Evolutionary conservation across 768 basidiomycete genomes (phyloP).

Genomic region (Suillus spraguei): DNA sequence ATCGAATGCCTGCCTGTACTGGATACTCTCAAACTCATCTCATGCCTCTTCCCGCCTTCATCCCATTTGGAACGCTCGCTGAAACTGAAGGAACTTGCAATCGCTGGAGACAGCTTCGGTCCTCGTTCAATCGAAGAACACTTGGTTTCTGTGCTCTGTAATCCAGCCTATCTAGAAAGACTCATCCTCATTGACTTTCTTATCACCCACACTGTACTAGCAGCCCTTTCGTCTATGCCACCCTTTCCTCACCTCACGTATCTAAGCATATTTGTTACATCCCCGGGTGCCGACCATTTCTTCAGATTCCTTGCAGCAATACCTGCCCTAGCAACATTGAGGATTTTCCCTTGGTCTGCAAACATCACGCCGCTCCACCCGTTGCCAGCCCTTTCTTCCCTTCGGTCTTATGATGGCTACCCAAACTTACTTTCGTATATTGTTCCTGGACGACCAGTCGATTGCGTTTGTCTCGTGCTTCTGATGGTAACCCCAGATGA

Average conservation of each 20-base stretch:
- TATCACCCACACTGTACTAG: background rate
- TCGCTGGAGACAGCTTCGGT: background rate
- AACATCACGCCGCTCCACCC: background rate
- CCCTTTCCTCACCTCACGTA: constrained; percentile 1
- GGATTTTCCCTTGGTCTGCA: constrained; percentile 2
- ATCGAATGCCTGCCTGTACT: background rate
- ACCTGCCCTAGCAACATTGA: background rate
- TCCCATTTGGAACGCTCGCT: background rate
- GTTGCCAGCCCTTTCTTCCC: constrained; percentile 6
- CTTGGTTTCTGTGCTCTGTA: constrained; percentile 1
- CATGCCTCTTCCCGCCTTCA: background rate
- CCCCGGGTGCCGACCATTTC: background rate
- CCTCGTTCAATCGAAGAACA: background rate
- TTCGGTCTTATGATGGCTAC: constrained; percentile 3
- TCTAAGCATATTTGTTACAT: background rate
- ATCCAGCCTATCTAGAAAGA: constrained; percentile 4
- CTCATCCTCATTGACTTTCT: background rate
- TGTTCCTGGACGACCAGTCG: constrained; percentile 4
- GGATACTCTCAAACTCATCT: constrained; percentile 1
- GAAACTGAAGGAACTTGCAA: constrained; percentile 5
- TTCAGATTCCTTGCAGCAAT: background rate
- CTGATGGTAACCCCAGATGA: background rate
- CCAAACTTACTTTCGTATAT: constrained; percentile 2
- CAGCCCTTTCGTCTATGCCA: background rate
- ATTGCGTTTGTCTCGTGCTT: background rate